These are phyloP conservation scores for Areca catechu DNA, from an alignment of 176 grass and related monocot genomes.

Conservation along the genomic window DNA sequence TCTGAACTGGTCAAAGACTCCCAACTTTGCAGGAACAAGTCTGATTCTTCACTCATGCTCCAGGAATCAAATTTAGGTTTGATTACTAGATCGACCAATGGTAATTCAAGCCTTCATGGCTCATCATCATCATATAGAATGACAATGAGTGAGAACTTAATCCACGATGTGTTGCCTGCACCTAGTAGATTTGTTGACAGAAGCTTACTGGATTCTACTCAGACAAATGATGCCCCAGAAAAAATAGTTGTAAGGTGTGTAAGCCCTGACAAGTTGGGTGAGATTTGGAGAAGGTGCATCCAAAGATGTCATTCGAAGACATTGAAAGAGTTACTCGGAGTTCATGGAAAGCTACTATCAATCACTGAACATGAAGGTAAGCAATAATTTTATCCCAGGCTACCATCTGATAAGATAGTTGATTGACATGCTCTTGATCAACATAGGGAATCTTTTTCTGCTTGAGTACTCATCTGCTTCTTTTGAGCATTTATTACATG, in stretches of 20 bases:
- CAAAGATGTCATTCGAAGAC: slow-evolving; percentile 11
- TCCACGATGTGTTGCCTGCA: slow-evolving; percentile 4
- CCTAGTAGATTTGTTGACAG: slow-evolving; percentile 45
- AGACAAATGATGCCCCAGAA: slow-evolving; percentile 19
- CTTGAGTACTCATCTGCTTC: too few relatives aligned
- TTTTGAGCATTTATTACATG: too few relatives aligned
- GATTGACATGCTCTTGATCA: too few relatives aligned
- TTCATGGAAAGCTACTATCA: slow-evolving; percentile 52
- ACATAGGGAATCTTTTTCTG: too few relatives aligned
- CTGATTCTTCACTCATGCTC: slow-evolving; percentile 23
- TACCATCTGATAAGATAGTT: too few relatives aligned
- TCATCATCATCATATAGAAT: slow-evolving; percentile 32
- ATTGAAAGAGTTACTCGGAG: slow-evolving; percentile 54
- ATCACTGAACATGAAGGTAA: slow-evolving; percentile 56
- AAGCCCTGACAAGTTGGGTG: slow-evolving; percentile 32
- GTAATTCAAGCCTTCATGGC: slow-evolving; percentile 15
- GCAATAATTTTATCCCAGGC: not conserved
- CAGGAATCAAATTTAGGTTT: slow-evolving; percentile 28
- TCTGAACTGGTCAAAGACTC: slow-evolving; percentile 42
- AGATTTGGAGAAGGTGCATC: too few relatives aligned
- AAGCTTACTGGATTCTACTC: slow-evolving; percentile 23
- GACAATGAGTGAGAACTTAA: slow-evolving; percentile 14
- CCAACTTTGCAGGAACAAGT: slow-evolving; percentile 37
- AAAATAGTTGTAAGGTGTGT: slow-evolving; percentile 20
- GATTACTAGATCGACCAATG: slow-evolving; percentile 30